Conservation (phyloP, 2,329 filamentous ascomycete species). For the Aspergillus sojae region DNA sequence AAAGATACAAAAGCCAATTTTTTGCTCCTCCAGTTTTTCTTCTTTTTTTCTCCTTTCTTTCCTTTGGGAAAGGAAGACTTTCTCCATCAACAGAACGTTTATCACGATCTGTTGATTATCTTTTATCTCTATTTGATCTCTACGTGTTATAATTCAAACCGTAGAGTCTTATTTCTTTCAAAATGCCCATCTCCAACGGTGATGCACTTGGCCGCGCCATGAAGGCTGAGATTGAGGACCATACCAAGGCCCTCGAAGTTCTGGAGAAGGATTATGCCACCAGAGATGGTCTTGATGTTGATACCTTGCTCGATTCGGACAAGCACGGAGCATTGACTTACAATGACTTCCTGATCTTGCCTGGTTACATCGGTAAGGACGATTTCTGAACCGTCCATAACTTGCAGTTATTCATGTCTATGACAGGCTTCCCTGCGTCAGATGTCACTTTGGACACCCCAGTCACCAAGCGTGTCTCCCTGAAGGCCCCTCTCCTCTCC, state of each 20-base stretch:
- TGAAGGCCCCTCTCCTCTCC: slow-evolving; percentile 96
- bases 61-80: slow-evolving; percentile 61
- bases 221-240: slow-evolving; percentile 67
- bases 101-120: slow-evolving; percentile 48
- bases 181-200: slow-evolving; percentile 75
- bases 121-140: slow-evolving; percentile 24
- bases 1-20: slow-evolving; percentile 32
- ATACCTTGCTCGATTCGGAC: slow-evolving; percentile 86
- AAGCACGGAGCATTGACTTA: slow-evolving; percentile 93
- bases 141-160: slow-evolving; percentile 29
- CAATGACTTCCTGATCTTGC: slow-evolving; percentile 96
- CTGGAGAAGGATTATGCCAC: slow-evolving; percentile 75
- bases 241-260: slow-evolving; percentile 74
- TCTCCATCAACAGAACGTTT: slow-evolving; percentile 61
- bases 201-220: slow-evolving; percentile 54
- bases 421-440: slow-evolving; percentile 80
- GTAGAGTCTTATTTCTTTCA: slow-evolving; percentile 41
- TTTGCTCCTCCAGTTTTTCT: slow-evolving; percentile 37
- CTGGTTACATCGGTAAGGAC: slow-evolving; percentile 82
- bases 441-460: slow-evolving; percentile 86
- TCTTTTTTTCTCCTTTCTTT: slow-evolving; percentile 50
- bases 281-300: slow-evolving; percentile 83
- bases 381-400: slow-evolving; percentile 7
- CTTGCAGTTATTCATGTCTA: slow-evolving; percentile 25
- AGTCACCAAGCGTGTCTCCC: slow-evolving; percentile 89